Evolutionary conservation across 2,329 filamentous ascomycete genomes (phyloP).

Genomic region (Gaeumannomyces tritici): DNA sequence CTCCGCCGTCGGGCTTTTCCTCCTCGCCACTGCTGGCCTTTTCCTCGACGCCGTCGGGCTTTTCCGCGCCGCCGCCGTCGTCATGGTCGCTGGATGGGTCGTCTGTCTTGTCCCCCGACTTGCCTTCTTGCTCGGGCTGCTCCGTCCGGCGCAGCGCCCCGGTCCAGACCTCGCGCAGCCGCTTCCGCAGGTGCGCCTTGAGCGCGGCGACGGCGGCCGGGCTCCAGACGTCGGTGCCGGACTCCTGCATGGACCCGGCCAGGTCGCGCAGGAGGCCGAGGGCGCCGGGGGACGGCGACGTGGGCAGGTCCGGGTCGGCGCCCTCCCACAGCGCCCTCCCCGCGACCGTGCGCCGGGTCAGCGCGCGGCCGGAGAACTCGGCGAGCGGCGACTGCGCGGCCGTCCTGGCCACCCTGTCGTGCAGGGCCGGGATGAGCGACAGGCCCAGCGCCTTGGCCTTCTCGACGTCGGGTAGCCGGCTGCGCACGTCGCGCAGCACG

Average conservation of each 20-base stretch:
- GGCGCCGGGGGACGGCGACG: constrained; percentile 64
- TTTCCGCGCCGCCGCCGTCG: constrained; percentile 9
- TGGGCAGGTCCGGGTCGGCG: constrained; percentile 55
- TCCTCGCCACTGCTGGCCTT: too few species aligned
- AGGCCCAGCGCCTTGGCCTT: constrained; percentile 47
- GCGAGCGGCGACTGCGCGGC: constrained; percentile 41
- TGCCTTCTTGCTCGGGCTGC: constrained; percentile 9
- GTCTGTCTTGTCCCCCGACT: neutral
- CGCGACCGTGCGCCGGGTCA: constrained; percentile 38
- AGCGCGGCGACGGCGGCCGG: constrained; percentile 52
- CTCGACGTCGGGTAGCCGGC: constrained; percentile 45
- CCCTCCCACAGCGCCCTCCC: constrained; percentile 74
- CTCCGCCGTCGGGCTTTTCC: too few species aligned
- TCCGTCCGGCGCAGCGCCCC: constrained; percentile 26
- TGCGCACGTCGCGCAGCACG: constrained; percentile 63
- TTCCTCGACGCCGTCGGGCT: constrained; percentile 7
- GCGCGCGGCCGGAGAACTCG: constrained; percentile 29
- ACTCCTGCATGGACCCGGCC: constrained; percentile 55
- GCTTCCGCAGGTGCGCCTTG: constrained; percentile 45
- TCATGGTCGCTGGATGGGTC: neutral
- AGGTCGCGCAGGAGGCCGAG: constrained; percentile 65
- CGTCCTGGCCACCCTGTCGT: constrained; percentile 47
- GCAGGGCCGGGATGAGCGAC: constrained; percentile 52
- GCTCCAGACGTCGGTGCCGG: constrained; percentile 77
- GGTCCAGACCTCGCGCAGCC: constrained; percentile 40